A percentile compares a stretch with the other conserved stretches of the same genome.
Conservation (phyloP, 805 yeast genomes). For the Ogataea neopini region DNA sequence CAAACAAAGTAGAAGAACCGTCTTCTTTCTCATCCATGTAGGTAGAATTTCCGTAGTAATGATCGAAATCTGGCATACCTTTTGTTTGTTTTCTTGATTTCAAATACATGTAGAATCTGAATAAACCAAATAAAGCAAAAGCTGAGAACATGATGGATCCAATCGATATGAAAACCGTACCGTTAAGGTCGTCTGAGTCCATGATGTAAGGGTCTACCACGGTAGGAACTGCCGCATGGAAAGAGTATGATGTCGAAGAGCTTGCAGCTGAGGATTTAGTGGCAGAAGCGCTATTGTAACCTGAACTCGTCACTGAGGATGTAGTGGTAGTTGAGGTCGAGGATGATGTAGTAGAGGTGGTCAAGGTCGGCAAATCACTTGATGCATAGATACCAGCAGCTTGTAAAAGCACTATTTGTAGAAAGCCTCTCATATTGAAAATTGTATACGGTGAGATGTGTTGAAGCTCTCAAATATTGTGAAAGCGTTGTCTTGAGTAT, state of each 20-base stretch:
- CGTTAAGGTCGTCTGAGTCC: slow-evolving; percentile 31
- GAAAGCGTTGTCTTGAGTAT: background rate
- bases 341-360: slow-evolving; percentile 7
- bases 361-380: slow-evolving; percentile 10
- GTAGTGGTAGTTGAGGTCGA: background rate
- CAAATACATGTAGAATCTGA: slow-evolving; percentile 28
- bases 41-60: slow-evolving; percentile 20
- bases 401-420: background rate
- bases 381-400: background rate
- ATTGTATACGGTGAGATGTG: too few relatives aligned
- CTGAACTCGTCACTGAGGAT: background rate
- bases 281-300: slow-evolving; percentile 1
- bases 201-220: slow-evolving; percentile 36
- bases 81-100: slow-evolving; percentile 28
- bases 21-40: slow-evolving; percentile 14
- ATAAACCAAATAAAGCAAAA: slow-evolving; percentile 24
- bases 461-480: too few relatives aligned
- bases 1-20: slow-evolving; percentile 17
- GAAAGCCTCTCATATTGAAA: background rate
- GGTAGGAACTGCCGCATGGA: slow-evolving; percentile 24
- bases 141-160: slow-evolving; percentile 36
- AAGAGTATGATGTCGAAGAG: slow-evolving; percentile 19
- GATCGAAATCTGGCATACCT: slow-evolving; percentile 15
- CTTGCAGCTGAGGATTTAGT: slow-evolving; percentile 2
- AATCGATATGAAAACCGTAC: slow-evolving; percentile 45